A percentile compares a stretch with the other conserved stretches of the same genome.
phyloP scores from a whole-genome alignment of 2,329 filamentous ascomycete species.

The Tolypocladium album region DNA sequence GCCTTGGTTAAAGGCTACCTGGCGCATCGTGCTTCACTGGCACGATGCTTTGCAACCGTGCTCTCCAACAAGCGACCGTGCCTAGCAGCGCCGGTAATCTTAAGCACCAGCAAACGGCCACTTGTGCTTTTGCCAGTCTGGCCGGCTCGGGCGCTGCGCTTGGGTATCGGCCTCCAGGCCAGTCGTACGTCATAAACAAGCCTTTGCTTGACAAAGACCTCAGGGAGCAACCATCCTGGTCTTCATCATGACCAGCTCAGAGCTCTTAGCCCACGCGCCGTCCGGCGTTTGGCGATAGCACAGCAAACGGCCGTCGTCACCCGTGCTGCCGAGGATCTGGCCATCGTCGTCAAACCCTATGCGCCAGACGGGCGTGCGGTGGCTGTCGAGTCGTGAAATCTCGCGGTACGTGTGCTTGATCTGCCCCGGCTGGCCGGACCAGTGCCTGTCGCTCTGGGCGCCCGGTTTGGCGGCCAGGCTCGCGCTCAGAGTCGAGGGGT shows the following conservation, averaged over 20 bases:
- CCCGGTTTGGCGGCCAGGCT: constrained; percentile 42
- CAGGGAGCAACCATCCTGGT: constrained; percentile 38
- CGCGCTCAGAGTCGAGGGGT: constrained; percentile 37
- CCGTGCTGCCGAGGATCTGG: constrained; percentile 63
- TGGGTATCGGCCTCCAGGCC: too few species aligned
- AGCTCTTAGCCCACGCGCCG: constrained; percentile 48
- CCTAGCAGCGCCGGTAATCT: too few species aligned
- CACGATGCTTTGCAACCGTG: neutral
- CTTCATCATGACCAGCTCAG: constrained; percentile 48
- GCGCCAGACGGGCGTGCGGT: constrained; percentile 64
- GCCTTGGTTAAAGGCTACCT: neutral
- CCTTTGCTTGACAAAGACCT: neutral
- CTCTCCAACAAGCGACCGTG: neutral
- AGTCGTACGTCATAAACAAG: neutral
- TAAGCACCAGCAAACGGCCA: neutral
- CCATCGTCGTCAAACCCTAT: constrained; percentile 61
- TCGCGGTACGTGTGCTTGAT: constrained; percentile 53
- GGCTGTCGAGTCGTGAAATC: constrained; percentile 55
- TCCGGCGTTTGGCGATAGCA: constrained; percentile 51
- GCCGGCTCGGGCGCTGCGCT: neutral
- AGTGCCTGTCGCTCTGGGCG: constrained; percentile 34
- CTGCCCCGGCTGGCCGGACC: constrained; percentile 51
- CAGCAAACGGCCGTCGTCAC: constrained; percentile 60
- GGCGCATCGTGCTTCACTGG: neutral
- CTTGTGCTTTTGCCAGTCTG: neutral